Base-by-base conservation (phyloP, 1,284 basidiomycete species). In the Ustilago vetiveriae region DNA sequence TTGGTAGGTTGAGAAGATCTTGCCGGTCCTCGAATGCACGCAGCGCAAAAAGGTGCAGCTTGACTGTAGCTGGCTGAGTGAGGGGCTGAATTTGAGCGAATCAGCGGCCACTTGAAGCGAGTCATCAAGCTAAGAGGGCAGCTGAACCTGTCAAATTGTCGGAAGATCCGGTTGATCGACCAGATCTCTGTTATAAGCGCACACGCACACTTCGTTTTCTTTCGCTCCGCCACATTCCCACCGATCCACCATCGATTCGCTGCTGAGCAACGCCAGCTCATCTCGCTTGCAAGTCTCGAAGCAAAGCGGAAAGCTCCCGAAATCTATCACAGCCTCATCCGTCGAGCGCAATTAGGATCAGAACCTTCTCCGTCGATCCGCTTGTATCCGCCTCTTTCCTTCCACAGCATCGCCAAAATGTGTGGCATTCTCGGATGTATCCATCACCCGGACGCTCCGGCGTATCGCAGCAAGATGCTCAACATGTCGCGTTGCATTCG, bases 371-470 rank as follows among this genome's bases (percentile, higher is more conserved):
- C n/a, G n/a, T n/a, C n/a, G n/a, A n/a, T n/a, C n/a, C n/a, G n/a
- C n/a, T n/a, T n/a, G n/a, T n/a, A n/a, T n/a, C n/a, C n/a, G n/a
- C n/a, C n/a, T n/a, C n/a, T n/a, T n/a, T n/a, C n/a, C n/a, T n/a
- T n/a, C n/a, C n/a, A n/a, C n/a, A n/a, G n/a, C n/a, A n/a, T n/a
- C n/a, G n/a, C n/a, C 29, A 76, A 26, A 33, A 80, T 79, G 78
- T 80, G 78, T 56, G 78, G 80, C 36, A 82, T 82, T 56, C 72
- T 82, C 4, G 80, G 68, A 27, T 82, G 79, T 58, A 56, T 80
- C 46, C 73, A 78, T 47, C 75, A 79, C 62, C 80, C 79, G 3
- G 67, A 82, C 44, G 78, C 78, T 37, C 56, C 77, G 29, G 74
- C 78, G 33, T 81, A 81, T 49, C 68, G 80, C 37, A 50, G 59